Evolutionary conservation across 169 alveolate species (phyloP), one percentile per base, ranked within the genome.

Genomic region (Ichthyophthirius multifiliis): DNA sequence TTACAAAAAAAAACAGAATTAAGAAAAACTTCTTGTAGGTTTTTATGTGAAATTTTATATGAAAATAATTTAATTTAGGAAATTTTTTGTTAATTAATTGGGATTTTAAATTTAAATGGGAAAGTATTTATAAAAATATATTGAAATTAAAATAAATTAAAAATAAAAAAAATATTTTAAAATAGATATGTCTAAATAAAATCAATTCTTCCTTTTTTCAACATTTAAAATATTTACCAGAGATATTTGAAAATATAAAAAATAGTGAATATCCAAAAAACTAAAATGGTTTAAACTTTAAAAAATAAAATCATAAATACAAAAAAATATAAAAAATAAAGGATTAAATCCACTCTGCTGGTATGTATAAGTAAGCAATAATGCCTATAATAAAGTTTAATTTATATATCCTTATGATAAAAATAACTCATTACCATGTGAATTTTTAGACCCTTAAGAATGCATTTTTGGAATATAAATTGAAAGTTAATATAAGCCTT

Each of bases 1-100:
- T n/a, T n/a, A n/a, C n/a, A n/a, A n/a, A n/a, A n/a, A n/a, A n/a
- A 55, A 45, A 55, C 31, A 55, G 71, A 55, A 55, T 27, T 55
- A 16, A 4, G 71, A 55, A 55, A 55, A 55, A 55, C 71, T 3
- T 55, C 71, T 10, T 55, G 71, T 7, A 55, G 71, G 31, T 55
- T 55, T 55, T 55, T 55, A 23, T 55, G 71, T 39, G 71, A 55
- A 23, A n/a, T 55, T 1, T 39, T 55, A 13, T 55, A 55, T 7
- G 71, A 55, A 27, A 55, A 55, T 55, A 55, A 16, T 20, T 27
- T 27, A 16, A 39, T 55, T 5, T 27, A 55, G 18, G 71, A 55
- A 27, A 27, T 55, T 27, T 55, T 55, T 23, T 55, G 71, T 27
- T 34, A 55, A 23, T 27, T 55, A 16, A 55, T 39, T 15, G 71